Base-by-base conservation (phyloP, 257 asterid species). In the Oldenlandia corymbosa region DNA sequence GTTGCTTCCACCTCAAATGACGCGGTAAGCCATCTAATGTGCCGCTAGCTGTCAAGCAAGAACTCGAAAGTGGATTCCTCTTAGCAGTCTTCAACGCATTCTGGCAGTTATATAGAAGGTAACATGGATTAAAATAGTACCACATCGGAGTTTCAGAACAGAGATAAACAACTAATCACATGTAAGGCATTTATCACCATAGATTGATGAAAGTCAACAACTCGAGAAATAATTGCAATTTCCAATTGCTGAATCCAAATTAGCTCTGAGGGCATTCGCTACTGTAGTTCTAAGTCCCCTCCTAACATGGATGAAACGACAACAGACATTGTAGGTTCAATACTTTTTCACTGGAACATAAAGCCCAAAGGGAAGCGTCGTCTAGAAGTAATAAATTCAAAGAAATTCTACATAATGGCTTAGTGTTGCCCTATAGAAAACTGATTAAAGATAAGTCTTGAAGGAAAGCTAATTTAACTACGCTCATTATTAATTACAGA, bases 91-190 rank as follows among this genome's bases (percentile, higher is more conserved):
- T 74, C 27, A 60, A 57, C 49, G 69, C 65, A 75, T 71, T 83
- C 75, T 67, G 85, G 71, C 71, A 74, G 27, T 72, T 30, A 77
- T 77, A 91, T 87, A 85, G 73, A n/a, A 79, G 54, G 66, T 65
- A 47, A 41, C 27, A 43, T 32, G 27, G 14, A 41, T 39, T 10
- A 21, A 34, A 7, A 11, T 20, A 50, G 63, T n/a, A 13, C 34
- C 39, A 21, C 20, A 39, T 12, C 6, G 31, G 45, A 18, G 9
- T 47, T 47, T 23, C 61, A 37, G 12, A 16, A 36, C 37, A n/a
- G 41, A 65, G 18, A n/a, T n/a, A 50, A 12, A 31, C 32, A 46
- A 49, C 36, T 34, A n/a, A 12, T n/a, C 37, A 50, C 14, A 49
- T 8, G 20, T 11, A 27, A 26, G 7, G 14, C 39, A 43, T 20